Evolutionary conservation across 768 basidiomycete species (phyloP).

Genomic region (Boletus vinaceobasis): DNA sequence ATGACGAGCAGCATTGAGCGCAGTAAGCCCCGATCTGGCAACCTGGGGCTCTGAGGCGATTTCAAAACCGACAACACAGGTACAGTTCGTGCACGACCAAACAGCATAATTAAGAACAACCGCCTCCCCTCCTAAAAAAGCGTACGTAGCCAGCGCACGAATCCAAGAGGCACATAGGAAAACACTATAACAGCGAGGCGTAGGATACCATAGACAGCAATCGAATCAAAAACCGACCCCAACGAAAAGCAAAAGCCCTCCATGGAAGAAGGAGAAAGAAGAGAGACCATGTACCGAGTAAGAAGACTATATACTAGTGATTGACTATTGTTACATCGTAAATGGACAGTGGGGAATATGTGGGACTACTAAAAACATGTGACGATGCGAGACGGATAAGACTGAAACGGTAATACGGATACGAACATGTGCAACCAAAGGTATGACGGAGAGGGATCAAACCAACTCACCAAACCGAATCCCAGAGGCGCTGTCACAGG

Average conservation of each 20-base stretch:
- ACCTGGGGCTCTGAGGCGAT: neutral
- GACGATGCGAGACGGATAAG: slow-evolving; percentile 19
- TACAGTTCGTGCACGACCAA: neutral
- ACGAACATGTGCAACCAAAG: slow-evolving; percentile 17
- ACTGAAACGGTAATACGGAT: slow-evolving; percentile 3
- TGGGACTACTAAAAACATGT: slow-evolving; percentile 22
- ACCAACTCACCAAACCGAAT: slow-evolving; percentile 14
- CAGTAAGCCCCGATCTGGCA: too few relatives aligned
- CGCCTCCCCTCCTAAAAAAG: neutral
- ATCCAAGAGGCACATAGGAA: slow-evolving; percentile 1
- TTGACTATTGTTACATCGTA: slow-evolving; percentile 34
- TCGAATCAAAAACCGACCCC: slow-evolving; percentile 1
- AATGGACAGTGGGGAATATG: slow-evolving; percentile 29
- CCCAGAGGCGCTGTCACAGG: slow-evolving; percentile 7
- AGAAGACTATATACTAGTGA: slow-evolving; percentile 28
- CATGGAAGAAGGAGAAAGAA: neutral
- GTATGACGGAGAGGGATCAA: slow-evolving; percentile 13
- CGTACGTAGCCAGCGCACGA: slow-evolving; percentile 13
- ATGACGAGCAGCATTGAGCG: too few relatives aligned
- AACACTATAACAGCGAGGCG: slow-evolving; percentile 7
- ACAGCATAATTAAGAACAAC: slow-evolving; percentile 5
- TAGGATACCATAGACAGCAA: slow-evolving; percentile 8
- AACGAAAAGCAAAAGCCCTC: neutral
- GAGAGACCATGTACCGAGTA: slow-evolving; percentile 15
- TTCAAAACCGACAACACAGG: neutral